Evolutionary conservation across 1,284 basidiomycete genomes (phyloP), one percentile per base, ranked within the genome.

Genomic region (Acaromyces ingoldii): DNA sequence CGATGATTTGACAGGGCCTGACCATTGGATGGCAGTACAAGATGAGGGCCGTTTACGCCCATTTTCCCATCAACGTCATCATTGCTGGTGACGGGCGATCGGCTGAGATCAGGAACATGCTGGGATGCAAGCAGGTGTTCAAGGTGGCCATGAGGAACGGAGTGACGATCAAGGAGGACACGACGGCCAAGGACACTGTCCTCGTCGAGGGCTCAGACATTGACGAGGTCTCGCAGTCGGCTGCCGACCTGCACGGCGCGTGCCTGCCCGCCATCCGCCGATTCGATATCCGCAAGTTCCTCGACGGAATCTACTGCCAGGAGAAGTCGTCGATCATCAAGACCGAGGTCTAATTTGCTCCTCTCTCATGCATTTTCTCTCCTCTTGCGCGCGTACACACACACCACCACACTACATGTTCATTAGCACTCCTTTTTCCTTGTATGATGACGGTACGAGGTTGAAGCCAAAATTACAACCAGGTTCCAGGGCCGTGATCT

Each of bases 1-100:
- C n/a, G n/a, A n/a, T n/a, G n/a, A n/a, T n/a, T n/a, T n/a, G n/a
- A n/a, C n/a, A n/a, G 93, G 92, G 42, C 34, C 42, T 45, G 13
- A 22, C 26, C 21, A 15, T 45, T 11, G 42, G 42, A 45, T 45
- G 22, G 38, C 85, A 87, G 76, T 99, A 99, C 85, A 98, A 98
- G 87, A 76, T 76, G 74, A 68, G 77, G 49, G 70, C 92, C 33
- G 95, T 98, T 56, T 99, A 98, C 78, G 95, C 95, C 75, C 95
- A 99, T 84, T 99, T 99, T 84, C 95, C 95, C 65, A 96, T 99
- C 83, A 98, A 99, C 83, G 87, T 53, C 33, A 97, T 98, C 79
- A 91, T 97, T 76, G 85, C 88, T 77, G 86, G 88, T 39, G 80
- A 80, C 69, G 90, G 89, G 55, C 77, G 77, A 51, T 81, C 85